Conservation (phyloP, 306 rosid species). For the Sesbania bispinosa region DNA sequence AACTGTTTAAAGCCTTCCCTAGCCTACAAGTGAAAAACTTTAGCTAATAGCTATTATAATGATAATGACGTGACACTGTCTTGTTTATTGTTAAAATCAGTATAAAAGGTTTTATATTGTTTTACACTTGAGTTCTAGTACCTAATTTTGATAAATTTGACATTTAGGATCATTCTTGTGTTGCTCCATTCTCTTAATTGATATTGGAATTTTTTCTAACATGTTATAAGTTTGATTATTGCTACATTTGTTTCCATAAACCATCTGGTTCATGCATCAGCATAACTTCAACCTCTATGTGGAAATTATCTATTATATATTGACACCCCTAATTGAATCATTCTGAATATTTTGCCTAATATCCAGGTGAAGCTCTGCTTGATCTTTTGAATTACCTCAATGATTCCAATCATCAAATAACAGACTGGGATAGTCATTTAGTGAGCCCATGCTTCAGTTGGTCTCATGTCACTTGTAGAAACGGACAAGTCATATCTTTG, state of each 20-base stretch:
- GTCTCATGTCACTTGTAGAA: constrained; percentile 74
- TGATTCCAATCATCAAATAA: constrained; percentile 56
- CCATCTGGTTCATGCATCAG: too few species aligned
- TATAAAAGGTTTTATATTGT: neutral
- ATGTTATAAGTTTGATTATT: too few species aligned
- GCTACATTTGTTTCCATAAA: too few species aligned
- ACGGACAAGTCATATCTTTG: constrained; percentile 77
- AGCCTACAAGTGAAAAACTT: neutral
- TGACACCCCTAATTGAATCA: neutral
- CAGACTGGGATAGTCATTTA: constrained; percentile 61
- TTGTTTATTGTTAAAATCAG: neutral
- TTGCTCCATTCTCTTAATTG: neutral
- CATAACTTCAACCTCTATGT: too few species aligned
- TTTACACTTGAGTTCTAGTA: neutral
- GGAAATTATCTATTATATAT: neutral
- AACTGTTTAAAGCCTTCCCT: neutral
- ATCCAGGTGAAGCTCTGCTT: constrained; percentile 73
- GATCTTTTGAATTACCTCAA: constrained; percentile 60
- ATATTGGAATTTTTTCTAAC: too few species aligned
- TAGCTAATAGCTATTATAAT: too few species aligned
- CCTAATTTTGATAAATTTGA: neutral
- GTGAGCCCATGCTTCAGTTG: constrained; percentile 94
- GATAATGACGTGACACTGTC: neutral
- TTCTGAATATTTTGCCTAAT: constrained; percentile 18
- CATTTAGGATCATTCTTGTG: neutral